Conservation (phyloP, 2,329 filamentous ascomycete species). For the Nigrospora sphaerica region DNA sequence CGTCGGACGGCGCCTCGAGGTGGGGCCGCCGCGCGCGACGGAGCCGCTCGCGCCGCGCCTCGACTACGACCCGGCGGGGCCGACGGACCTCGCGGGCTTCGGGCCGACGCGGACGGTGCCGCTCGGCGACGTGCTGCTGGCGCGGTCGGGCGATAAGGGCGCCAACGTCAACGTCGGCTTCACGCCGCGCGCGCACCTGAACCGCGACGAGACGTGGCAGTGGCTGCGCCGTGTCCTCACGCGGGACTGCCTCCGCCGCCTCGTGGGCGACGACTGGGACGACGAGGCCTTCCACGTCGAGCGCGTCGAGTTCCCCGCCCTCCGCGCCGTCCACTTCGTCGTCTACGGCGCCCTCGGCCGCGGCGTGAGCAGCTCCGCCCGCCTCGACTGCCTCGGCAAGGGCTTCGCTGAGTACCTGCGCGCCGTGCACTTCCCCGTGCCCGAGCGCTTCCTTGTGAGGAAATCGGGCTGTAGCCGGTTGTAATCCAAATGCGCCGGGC, state of each 20-base stretch:
- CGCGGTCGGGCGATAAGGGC: conserved; percentile 16
- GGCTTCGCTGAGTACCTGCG: conserved; percentile 28
- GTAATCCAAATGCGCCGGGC: not conserved
- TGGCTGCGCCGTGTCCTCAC: conserved; percentile 31
- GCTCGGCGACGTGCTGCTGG: conserved; percentile 16
- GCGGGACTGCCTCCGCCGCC: conserved; percentile 21
- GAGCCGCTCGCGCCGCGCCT: conserved; percentile 15
- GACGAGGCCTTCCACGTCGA: conserved; percentile 32
- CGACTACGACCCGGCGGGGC: conserved; percentile 13
- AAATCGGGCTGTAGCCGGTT: not conserved
- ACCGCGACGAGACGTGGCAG: conserved; percentile 27
- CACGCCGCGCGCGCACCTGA: conserved; percentile 33
- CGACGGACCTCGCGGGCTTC: conserved; percentile 18
- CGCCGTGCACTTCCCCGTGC: conserved; percentile 11
- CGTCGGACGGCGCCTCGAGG: conserved; percentile 4
- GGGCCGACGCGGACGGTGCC: conserved; percentile 32
- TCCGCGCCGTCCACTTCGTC: conserved; percentile 42
- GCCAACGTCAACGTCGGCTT: conserved; percentile 18
- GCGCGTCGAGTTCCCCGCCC: conserved; percentile 36
- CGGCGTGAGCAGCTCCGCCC: conserved; percentile 38
- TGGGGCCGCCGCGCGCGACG: conserved; percentile 16
- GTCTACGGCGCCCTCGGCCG: conserved; percentile 36
- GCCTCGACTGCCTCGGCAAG: conserved; percentile 43
- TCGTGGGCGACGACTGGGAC: conserved; percentile 34
- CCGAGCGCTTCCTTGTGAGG: conserved; percentile 4